Percentiles rank a stretch among this genome's conserved stretches.
Evolutionary conservation across 768 basidiomycete genomes (phyloP).

Genomic region (Tremella mesenterica): DNA sequence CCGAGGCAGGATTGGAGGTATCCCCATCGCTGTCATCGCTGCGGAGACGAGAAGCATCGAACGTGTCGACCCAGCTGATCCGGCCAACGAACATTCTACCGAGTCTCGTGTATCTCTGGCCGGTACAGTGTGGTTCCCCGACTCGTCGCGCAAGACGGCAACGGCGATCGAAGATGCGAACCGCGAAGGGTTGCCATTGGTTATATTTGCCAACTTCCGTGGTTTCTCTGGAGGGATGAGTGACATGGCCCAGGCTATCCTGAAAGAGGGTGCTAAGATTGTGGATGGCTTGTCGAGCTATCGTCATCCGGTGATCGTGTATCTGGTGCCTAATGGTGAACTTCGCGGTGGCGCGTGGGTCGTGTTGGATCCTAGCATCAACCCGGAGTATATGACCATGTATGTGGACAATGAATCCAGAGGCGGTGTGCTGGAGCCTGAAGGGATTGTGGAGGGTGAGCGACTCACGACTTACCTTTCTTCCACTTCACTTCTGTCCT

Average conservation of each 20-base stretch:
- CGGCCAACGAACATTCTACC: constrained; percentile 90
- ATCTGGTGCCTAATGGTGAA: constrained; percentile 97
- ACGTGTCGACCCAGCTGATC: constrained; percentile 91
- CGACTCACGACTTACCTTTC: too few relatives aligned
- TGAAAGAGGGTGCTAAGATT: constrained; percentile 96
- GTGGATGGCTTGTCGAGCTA: constrained; percentile 95
- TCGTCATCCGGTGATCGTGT: constrained; percentile 96
- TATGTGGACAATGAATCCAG: constrained; percentile 93
- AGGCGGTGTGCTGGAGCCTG: constrained; percentile 89
- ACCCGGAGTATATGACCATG: constrained; percentile 97
- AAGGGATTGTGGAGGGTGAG: constrained; percentile 96
- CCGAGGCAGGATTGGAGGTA: constrained; percentile 88
- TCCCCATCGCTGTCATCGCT: constrained; percentile 95
- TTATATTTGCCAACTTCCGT: constrained; percentile 99
- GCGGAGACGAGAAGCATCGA: constrained; percentile 85
- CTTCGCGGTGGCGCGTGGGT: constrained; percentile 99
- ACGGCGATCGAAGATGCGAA: constrained; percentile 99
- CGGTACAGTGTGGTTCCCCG: constrained; percentile 97
- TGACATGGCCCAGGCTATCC: constrained; percentile 70
- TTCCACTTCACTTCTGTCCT: too few relatives aligned
- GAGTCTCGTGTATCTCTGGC: constrained; percentile 99
- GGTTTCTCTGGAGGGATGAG: constrained; percentile 87
- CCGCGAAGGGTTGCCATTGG: constrained; percentile 88
- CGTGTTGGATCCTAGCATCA: constrained; percentile 95
- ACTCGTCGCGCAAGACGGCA: constrained; percentile 98